Evolutionary conservation across 768 basidiomycete genomes (phyloP).

Genomic region (Phylloporus sp.): DNA sequence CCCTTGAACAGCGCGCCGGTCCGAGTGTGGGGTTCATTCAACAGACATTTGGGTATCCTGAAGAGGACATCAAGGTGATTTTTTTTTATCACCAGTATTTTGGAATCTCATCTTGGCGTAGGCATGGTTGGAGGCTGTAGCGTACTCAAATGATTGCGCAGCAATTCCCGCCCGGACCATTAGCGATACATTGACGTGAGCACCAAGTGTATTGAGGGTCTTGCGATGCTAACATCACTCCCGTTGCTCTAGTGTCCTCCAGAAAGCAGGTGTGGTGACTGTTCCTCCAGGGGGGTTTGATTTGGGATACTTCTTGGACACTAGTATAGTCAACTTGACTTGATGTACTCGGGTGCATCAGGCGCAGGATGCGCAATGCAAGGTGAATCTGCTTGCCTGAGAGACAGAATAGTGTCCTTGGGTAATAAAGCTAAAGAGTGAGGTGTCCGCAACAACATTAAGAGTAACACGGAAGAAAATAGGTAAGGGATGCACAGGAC

Average conservation of each 20-base stretch:
- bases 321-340: conserved; percentile 47
- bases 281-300: conserved; percentile 51
- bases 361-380: background rate
- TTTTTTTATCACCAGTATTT: background rate
- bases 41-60: conserved; percentile 73
- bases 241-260: conserved; percentile 51
- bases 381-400: background rate
- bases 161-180: conserved; percentile 65
- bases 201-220: background rate
- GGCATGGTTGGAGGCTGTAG: conserved; percentile 83
- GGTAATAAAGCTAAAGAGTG: background rate
- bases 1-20: conserved; percentile 49
- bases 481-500: background rate
- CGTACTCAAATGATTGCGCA: conserved; percentile 64
- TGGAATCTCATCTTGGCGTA: conserved; percentile 23
- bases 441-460: conserved; percentile 13
- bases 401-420: background rate
- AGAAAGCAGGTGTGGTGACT: conserved; percentile 70
- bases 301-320: conserved; percentile 54
- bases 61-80: conserved; percentile 72
- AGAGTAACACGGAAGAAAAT: conserved; percentile 11
- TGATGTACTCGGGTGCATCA: conserved; percentile 21
- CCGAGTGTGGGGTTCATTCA: conserved; percentile 73
- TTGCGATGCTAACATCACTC: background rate
- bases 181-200: conserved; percentile 65